Evolutionary conservation across 2,329 filamentous ascomycete species (phyloP).

Genomic region (Helotiales sp.): DNA sequence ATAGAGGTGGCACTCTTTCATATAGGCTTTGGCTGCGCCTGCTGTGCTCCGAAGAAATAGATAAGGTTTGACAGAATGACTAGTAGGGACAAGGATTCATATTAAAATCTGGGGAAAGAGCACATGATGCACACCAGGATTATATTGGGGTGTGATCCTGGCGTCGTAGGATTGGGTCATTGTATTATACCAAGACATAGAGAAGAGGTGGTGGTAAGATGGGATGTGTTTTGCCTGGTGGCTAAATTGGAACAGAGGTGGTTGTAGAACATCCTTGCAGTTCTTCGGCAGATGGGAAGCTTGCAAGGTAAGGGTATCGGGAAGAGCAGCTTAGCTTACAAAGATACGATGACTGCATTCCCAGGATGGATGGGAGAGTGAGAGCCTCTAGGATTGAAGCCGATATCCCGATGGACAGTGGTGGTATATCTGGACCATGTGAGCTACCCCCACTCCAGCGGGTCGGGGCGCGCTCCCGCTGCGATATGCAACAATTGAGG

Average conservation of each 20-base stretch:
- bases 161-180: neutral
- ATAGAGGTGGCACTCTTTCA: too few relatives aligned
- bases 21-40: too few relatives aligned
- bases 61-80: neutral
- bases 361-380: too few relatives aligned
- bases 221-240: neutral
- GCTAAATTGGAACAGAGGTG: neutral
- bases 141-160: neutral
- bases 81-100: neutral
- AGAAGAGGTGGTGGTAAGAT: neutral
- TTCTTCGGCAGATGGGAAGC: neutral
- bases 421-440: too few relatives aligned
- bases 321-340: too few relatives aligned
- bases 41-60: neutral
- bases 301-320: too few relatives aligned
- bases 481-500: too few relatives aligned
- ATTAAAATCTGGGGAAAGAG: constrained; percentile 1
- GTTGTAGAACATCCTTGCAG: neutral
- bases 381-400: too few relatives aligned
- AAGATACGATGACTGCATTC: too few relatives aligned
- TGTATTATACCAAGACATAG: neutral
- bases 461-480: too few relatives aligned
- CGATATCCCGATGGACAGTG: too few relatives aligned
- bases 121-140: neutral
- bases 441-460: too few relatives aligned